Evolutionary conservation across 169 alveolate genomes (phyloP).

Genomic region (Plasmodium adleri): DNA sequence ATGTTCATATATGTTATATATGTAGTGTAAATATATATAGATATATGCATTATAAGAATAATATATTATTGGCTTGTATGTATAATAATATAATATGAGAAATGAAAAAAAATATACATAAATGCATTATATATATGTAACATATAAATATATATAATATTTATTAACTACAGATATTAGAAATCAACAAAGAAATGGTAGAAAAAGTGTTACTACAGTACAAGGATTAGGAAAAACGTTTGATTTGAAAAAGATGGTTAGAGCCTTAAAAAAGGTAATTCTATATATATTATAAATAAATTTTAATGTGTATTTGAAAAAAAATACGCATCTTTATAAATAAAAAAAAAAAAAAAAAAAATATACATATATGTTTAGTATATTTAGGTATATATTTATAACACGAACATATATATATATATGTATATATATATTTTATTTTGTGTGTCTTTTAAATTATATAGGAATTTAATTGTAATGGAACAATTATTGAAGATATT

Average conservation of each 20-base stretch:
- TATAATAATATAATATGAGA: no score
- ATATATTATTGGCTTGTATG: no score
- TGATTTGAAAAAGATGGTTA: conserved; percentile 93
- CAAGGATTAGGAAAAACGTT: conserved; percentile 93
- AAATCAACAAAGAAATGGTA: conserved; percentile 95
- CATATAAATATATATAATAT: neutral
- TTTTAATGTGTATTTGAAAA: neutral
- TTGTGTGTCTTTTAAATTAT: neutral
- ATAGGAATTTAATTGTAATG: conserved; percentile 93
- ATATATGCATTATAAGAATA: no score
- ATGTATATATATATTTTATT: neutral
- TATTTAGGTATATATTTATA: neutral
- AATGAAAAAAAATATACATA: no score
- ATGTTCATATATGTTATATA: no score
- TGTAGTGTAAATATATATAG: no score
- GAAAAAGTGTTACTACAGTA: conserved; percentile 95
- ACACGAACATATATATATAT: neutral
- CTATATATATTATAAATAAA: neutral
- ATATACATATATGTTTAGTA: neutral
- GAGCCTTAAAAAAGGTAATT: conserved; percentile 91
- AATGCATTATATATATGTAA: no score
- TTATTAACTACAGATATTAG: conserved; percentile 82
- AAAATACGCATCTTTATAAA: neutral
- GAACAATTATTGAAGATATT: conserved; percentile 93
- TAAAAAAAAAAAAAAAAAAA: neutral